Percentiles rank a stretch among this genome's conserved stretches.
These are phyloP conservation scores for Euphorbia celastroides DNA, from an alignment of 441 rosid species.

Conservation along the genomic window DNA sequence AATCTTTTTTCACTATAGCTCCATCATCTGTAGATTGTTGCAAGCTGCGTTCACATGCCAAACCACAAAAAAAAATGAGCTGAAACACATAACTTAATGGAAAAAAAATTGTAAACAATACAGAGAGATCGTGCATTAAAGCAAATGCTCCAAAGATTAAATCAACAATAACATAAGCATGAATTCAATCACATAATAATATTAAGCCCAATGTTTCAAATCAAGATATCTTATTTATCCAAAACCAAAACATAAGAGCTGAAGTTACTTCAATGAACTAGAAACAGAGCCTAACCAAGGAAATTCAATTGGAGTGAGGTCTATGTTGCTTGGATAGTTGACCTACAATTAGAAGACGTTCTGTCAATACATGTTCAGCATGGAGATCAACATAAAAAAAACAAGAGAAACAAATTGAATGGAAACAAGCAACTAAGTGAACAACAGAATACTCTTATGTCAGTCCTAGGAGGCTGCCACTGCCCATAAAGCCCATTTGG, in stretches of 20 bases:
- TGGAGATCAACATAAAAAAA: slow-evolving; percentile 16
- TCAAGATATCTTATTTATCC: not conserved
- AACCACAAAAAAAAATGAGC: slow-evolving; percentile 18
- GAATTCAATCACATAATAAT: slow-evolving; percentile 11
- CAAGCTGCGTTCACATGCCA: slow-evolving; percentile 41
- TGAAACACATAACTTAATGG: slow-evolving; percentile 12
- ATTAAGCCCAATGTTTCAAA: not conserved
- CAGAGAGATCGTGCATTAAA: slow-evolving; percentile 9
- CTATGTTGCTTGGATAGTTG: slow-evolving; percentile 73
- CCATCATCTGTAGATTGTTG: slow-evolving; percentile 36
- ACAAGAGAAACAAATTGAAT: not conserved
- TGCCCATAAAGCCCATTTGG: slow-evolving; percentile 76
- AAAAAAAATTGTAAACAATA: not conserved
- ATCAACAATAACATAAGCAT: not conserved
- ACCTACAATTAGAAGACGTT: slow-evolving; percentile 42
- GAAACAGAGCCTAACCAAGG: slow-evolving; percentile 55
- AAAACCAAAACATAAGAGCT: slow-evolving; percentile 8
- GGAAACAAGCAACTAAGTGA: not conserved
- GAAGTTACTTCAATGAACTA: slow-evolving; percentile 6
- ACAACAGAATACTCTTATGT: slow-evolving; percentile 44
- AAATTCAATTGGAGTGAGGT: slow-evolving; percentile 67
- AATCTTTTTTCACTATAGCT: slow-evolving; percentile 32
- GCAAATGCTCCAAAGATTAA: slow-evolving; percentile 7
- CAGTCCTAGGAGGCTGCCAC: slow-evolving; percentile 73
- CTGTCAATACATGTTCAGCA: slow-evolving; percentile 22